Percentiles rank a stretch among this genome's conserved stretches.
phyloP scores from a whole-genome alignment of 1,284 basidiomycete genomes.

The Paramarasmius palmivorus region DNA sequence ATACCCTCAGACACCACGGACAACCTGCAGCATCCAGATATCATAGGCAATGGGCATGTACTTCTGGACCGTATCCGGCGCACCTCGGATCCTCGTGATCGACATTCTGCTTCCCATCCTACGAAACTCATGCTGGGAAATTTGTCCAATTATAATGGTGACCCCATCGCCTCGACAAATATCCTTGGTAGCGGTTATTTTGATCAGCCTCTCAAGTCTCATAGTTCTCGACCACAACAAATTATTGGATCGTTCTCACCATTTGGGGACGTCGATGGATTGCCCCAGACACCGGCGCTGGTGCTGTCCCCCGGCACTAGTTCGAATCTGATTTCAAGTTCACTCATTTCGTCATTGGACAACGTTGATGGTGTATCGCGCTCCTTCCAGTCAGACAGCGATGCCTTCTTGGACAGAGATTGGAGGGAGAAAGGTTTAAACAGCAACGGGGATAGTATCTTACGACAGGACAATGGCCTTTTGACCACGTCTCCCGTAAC shows the following conservation, averaged over 20 bases:
- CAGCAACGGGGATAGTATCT: slow-evolving; percentile 18
- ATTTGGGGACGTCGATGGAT: slow-evolving; percentile 40
- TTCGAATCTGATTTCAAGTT: slow-evolving; percentile 56
- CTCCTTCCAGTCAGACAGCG: slow-evolving; percentile 58
- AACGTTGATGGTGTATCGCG: slow-evolving; percentile 38
- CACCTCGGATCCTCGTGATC: slow-evolving; percentile 18
- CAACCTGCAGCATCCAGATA: neutral
- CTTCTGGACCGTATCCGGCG: slow-evolving; percentile 6
- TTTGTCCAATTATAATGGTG: slow-evolving; percentile 32
- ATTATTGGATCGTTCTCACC: slow-evolving; percentile 44
- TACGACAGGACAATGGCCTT: slow-evolving; percentile 24
- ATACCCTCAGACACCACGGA: neutral
- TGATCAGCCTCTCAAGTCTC: slow-evolving; percentile 5
- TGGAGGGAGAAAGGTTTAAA: slow-evolving; percentile 40
- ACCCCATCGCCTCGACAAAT: slow-evolving; percentile 20
- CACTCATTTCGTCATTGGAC: slow-evolving; percentile 60
- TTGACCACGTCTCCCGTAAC: slow-evolving; percentile 29
- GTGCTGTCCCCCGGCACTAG: slow-evolving; percentile 38
- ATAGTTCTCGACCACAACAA: slow-evolving; percentile 1
- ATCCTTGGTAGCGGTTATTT: slow-evolving; percentile 37
- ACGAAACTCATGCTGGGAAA: slow-evolving; percentile 38
- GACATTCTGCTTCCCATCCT: slow-evolving; percentile 32
- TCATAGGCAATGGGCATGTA: neutral
- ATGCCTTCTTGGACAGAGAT: slow-evolving; percentile 51
- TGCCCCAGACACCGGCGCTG: slow-evolving; percentile 21